Evolutionary conservation across 83 land plant genomes (phyloP), one percentile per base, ranked within the genome.

Genomic region (Picea mariana): DNA sequence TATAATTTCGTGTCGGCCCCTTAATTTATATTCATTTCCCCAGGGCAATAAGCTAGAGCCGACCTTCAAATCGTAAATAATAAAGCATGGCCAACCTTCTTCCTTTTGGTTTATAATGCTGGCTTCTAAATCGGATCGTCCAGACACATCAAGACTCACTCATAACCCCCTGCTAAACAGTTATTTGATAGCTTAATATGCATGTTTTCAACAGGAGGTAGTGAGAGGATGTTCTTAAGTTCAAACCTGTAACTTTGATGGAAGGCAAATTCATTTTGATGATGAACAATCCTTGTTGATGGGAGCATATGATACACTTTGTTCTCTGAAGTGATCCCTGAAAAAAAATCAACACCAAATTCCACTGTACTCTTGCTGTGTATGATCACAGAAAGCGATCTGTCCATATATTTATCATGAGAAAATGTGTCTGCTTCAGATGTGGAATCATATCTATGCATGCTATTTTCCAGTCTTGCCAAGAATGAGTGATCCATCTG

Each of bases 281-380:
- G 44, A 40, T 40, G 75, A 71, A 20, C 8, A 24, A 7, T 64
- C 67, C 67, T 24, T 20, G 7, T 4, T 15, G 67, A 34, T 34
- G 34, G 34, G 34, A 34, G 34, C 34, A 34, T 34, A 12, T 71
- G 75, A 52, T 49, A 55, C 9, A 76, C 79, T 76, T 55, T 24
- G 34, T 21, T 49, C 61, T 76, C 49, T 31, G 49, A 49, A 76
- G 79, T 15, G 49, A 21, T 23, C 21, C 79, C 49, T 42, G 34
- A 75, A 47, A 47, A 6, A 75, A 44, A 78, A 34, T 84, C 85
- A 23, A 83, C 80, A 63, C 79, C 71, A 61, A 91, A 79, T 84
- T 91, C 93, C 93, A 93, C 16, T 86, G 78, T 52, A 81, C 26
- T 18, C 83, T 83, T 21, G 82, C 77, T 0, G 89, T 83, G 75